Evolutionary conservation across 1,284 basidiomycete species (phyloP).

Genomic region (Puccinia brachypodii): DNA sequence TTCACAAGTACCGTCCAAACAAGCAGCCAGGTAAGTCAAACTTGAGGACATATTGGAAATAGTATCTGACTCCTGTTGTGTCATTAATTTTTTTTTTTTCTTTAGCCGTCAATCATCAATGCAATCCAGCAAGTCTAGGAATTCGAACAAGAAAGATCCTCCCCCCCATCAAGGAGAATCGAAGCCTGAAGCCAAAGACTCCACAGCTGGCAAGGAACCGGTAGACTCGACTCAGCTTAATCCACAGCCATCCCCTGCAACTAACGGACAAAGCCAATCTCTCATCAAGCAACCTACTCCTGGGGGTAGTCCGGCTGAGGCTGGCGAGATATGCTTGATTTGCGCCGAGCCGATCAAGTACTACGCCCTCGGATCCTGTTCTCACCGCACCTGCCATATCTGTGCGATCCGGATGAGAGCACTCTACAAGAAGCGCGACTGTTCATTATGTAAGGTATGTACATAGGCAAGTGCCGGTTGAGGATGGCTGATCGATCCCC

Average conservation of each 20-base stretch:
- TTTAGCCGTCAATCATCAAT: not conserved
- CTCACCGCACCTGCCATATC: constrained; percentile 88
- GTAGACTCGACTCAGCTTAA: not conserved
- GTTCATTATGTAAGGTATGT: constrained; percentile 90
- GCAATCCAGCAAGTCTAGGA: not conserved
- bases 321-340: constrained; percentile 77
- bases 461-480: not conserved
- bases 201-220: not conserved
- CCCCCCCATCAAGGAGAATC: not conserved
- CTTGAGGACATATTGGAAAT: no score
- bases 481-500: not conserved
- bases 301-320: constrained; percentile 50
- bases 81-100: not conserved
- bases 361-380: constrained; percentile 83
- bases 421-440: constrained; percentile 81
- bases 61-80: not conserved
- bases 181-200: constrained; percentile 4
- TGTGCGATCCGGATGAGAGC: constrained; percentile 87
- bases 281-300: not conserved
- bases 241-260: not conserved
- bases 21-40: constrained; percentile 1
- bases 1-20: not conserved
- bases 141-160: not conserved
- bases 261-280: not conserved
- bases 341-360: constrained; percentile 93